phyloP scores from a whole-genome alignment of 306 rosid species.

The Fagus crenata region DNA sequence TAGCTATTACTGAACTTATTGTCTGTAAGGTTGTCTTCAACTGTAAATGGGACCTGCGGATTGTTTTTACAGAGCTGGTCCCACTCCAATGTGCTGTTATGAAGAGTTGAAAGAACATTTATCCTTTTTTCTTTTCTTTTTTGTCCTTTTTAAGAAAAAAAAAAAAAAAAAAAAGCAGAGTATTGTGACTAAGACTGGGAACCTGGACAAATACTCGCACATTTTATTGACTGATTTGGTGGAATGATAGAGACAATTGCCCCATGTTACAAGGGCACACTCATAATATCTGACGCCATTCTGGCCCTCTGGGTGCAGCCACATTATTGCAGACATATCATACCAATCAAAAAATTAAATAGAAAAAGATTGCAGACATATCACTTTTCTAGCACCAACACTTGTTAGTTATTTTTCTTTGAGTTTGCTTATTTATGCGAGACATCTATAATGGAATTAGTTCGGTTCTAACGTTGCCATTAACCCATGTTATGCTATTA shows the following conservation, averaged over 20 bases:
- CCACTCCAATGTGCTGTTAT: neutral
- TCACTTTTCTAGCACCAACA: neutral
- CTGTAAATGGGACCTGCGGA: neutral
- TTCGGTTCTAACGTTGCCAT: slow-evolving; percentile 7
- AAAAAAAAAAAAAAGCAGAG: neutral
- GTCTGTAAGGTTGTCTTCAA: neutral
- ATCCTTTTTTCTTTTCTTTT: neutral
- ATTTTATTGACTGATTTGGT: neutral
- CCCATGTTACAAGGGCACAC: neutral
- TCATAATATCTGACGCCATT: neutral
- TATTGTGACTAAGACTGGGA: neutral
- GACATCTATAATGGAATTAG: neutral
- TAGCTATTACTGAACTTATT: neutral
- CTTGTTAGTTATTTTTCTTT: neutral
- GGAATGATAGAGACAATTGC: neutral
- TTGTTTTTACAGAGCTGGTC: neutral
- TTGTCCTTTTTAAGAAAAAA: too few species aligned
- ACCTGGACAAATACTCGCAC: neutral
- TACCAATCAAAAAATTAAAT: too few species aligned
- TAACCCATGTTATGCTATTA: slow-evolving; percentile 13
- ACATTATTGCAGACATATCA: neutral
- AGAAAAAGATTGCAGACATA: neutral
- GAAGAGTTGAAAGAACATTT: neutral
- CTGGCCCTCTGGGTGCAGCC: neutral
- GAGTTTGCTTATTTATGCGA: neutral